Percentiles rank a stretch among this genome's conserved stretches.
phyloP scores from a whole-genome alignment of 257 asterid species.

The Ocimum tenuiflorum region DNA sequence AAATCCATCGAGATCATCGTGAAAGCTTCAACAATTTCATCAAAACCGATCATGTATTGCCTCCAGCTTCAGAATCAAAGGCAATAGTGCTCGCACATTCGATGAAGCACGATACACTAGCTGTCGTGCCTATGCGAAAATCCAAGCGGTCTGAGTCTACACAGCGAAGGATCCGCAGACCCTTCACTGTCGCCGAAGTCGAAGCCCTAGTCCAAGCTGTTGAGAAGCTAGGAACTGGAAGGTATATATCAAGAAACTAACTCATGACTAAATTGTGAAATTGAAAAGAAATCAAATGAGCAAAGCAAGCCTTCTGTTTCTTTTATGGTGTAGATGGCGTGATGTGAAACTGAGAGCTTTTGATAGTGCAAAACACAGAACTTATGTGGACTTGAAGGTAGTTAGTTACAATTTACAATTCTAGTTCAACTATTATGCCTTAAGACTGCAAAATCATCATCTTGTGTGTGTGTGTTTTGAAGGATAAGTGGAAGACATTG shows the following conservation, averaged over 20 bases:
- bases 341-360: conserved; percentile 91
- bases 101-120: conserved; percentile 45
- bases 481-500: conserved; percentile 98
- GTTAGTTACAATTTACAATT: too few species aligned
- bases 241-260: conserved; percentile 36
- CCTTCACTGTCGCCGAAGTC: conserved; percentile 89
- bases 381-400: conserved; percentile 94
- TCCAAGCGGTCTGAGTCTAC: conserved; percentile 76
- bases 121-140: conserved; percentile 62
- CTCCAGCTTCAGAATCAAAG: conserved; percentile 53
- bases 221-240: conserved; percentile 97
- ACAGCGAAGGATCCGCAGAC: conserved; percentile 86
- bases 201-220: conserved; percentile 97
- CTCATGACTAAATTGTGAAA: background rate
- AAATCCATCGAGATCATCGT: conserved; percentile 28
- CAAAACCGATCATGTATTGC: conserved; percentile 75
- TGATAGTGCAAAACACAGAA: conserved; percentile 78
- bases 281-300: too few species aligned
- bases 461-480: background rate
- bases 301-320: too few species aligned
- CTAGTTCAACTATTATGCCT: too few species aligned
- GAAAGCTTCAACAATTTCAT: conserved; percentile 47
- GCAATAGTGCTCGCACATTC: conserved; percentile 56
- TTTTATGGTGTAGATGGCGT: conserved; percentile 67
- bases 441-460: too few species aligned